Conservation (phyloP, 805 yeast genomes). For the Ogataea salicorniae region DNA sequence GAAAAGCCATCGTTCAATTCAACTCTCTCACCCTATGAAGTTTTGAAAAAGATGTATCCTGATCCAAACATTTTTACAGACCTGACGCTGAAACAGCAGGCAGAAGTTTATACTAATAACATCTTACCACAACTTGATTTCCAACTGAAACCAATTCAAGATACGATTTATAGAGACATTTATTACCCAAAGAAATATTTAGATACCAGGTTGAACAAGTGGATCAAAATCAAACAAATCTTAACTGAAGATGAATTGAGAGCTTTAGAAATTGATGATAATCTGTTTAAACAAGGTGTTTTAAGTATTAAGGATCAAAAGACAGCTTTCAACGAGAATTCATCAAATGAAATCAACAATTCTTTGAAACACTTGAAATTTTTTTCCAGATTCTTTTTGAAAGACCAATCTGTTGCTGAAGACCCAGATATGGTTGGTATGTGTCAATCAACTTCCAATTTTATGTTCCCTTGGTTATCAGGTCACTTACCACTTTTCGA, state of each 20-base stretch:
- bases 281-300: slow-evolving; percentile 18
- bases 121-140: slow-evolving; percentile 20
- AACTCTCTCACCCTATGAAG: slow-evolving; percentile 19
- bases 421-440: slow-evolving; percentile 6
- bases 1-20: slow-evolving; percentile 15
- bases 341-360: slow-evolving; percentile 21
- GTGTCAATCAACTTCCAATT: slow-evolving; percentile 15
- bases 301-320: slow-evolving; percentile 17
- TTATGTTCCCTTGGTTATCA: slow-evolving; percentile 40
- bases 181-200: slow-evolving; percentile 25
- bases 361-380: slow-evolving; percentile 23
- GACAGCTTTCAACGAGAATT: slow-evolving; percentile 19
- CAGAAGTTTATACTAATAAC: slow-evolving; percentile 13
- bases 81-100: slow-evolving; percentile 12
- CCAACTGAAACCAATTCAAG: slow-evolving; percentile 25
- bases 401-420: slow-evolving; percentile 1
- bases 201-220: slow-evolving; percentile 21
- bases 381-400: slow-evolving; percentile 22
- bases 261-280: slow-evolving; percentile 20
- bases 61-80: slow-evolving; percentile 10
- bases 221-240: slow-evolving; percentile 24
- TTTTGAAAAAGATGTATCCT: slow-evolving; percentile 17
- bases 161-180: slow-evolving; percentile 26
- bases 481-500: slow-evolving; percentile 34
- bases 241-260: slow-evolving; percentile 21